phyloP scores from a whole-genome alignment of 2,329 filamentous ascomycete genomes.

The Pseudogymnoascus sp. region DNA sequence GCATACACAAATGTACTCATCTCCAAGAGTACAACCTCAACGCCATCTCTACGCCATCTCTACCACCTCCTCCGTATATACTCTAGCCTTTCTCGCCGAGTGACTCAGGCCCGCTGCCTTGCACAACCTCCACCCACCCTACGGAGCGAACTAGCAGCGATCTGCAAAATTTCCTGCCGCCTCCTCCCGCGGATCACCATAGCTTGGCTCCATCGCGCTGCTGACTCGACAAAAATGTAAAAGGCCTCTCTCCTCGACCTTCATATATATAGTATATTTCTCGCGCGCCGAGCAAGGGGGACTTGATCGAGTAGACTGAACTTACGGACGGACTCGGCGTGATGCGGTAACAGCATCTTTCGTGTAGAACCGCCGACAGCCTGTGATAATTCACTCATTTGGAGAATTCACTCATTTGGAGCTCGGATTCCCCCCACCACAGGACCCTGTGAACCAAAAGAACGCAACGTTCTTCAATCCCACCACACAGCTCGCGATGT shows the following conservation, averaged over 20 bases:
- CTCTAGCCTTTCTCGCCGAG: background rate
- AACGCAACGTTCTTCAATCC: background rate
- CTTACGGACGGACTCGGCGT: background rate
- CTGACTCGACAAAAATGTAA: background rate
- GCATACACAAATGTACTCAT: no score
- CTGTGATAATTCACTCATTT: background rate
- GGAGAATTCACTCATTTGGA: background rate
- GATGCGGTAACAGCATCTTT: background rate
- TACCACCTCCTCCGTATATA: no score
- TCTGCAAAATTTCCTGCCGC: constrained; percentile 4
- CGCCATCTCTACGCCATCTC: background rate
- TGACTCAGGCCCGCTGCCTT: constrained; percentile 1
- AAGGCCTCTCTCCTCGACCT: background rate
- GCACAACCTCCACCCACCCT: background rate
- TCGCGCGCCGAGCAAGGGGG: background rate
- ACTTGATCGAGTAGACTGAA: background rate
- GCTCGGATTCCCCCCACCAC: background rate
- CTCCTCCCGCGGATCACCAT: background rate
- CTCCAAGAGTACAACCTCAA: background rate
- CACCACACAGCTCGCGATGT: background rate
- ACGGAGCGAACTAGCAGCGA: background rate
- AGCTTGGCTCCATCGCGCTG: background rate
- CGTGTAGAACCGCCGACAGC: background rate
- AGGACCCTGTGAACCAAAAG: background rate
- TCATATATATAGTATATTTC: background rate